phyloP scores from a whole-genome alignment of 805 yeast species.

The Clavispora santaluciae region DNA sequence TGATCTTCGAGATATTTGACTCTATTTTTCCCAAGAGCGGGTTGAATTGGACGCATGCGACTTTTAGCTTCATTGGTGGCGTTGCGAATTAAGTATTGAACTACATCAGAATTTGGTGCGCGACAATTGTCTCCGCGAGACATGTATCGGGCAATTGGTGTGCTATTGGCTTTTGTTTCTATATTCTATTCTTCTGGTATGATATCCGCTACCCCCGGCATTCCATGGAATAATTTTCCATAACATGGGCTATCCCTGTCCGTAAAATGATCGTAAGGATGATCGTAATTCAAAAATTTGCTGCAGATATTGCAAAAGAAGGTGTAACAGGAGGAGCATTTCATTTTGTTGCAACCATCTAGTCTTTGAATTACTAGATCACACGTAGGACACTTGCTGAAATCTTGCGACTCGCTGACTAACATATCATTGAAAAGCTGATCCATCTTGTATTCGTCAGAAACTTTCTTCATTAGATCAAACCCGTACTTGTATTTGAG shows the following conservation, averaged over 20 bases:
- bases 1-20: constrained; percentile 47
- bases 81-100: too few relatives aligned
- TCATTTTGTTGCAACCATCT: constrained; percentile 66
- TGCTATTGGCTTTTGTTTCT: background rate
- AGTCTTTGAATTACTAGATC: constrained; percentile 44
- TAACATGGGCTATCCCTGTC: constrained; percentile 41
- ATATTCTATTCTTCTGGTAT: background rate
- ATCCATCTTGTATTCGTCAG: constrained; percentile 45
- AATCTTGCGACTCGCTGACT: constrained; percentile 34
- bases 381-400: constrained; percentile 52
- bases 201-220: constrained; percentile 19
- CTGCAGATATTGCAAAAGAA: constrained; percentile 57
- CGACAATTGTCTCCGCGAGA: too few relatives aligned
- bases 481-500: constrained; percentile 44
- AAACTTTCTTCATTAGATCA: constrained; percentile 36
- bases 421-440: constrained; percentile 42
- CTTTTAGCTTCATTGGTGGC: constrained; percentile 41
- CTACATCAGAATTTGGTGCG: too few relatives aligned
- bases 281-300: constrained; percentile 26
- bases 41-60: constrained; percentile 67
- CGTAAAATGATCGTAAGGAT: constrained; percentile 51
- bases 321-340: constrained; percentile 44
- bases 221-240: constrained; percentile 50
- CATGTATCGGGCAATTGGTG: background rate
- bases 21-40: constrained; percentile 58